Conservation (phyloP, 345 rosid genomes). For the Arabis hirsuta region DNA sequence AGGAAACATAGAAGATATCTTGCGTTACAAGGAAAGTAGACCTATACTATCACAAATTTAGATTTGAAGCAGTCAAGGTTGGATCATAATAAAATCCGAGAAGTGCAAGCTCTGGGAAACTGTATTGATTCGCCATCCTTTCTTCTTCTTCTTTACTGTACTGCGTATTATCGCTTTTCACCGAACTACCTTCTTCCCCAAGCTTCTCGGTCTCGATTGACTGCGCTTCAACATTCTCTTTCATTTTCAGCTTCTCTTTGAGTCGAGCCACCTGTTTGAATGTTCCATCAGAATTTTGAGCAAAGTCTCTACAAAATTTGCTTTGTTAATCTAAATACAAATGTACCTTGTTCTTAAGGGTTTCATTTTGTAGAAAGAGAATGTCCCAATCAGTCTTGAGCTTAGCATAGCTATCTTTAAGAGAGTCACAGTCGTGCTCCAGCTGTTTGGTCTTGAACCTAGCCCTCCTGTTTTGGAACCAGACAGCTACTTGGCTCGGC, state of each 20-base stretch:
- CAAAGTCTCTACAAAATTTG: neutral
- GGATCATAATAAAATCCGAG: slow-evolving; percentile 41
- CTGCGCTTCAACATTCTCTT: slow-evolving; percentile 36
- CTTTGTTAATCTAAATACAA: neutral
- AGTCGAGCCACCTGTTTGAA: slow-evolving; percentile 55
- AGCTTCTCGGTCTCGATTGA: slow-evolving; percentile 18
- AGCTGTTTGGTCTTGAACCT: slow-evolving; percentile 74
- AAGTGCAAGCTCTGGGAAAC: slow-evolving; percentile 41
- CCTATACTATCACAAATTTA: slow-evolving; percentile 15
- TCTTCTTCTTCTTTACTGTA: slow-evolving; percentile 27
- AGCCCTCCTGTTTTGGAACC: slow-evolving; percentile 88
- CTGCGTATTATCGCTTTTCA: slow-evolving; percentile 19
- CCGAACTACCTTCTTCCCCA: slow-evolving; percentile 31
- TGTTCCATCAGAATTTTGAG: slow-evolving; percentile 3
- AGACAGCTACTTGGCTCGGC: slow-evolving; percentile 80
- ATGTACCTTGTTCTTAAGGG: slow-evolving; percentile 61
- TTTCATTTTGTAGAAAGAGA: slow-evolving; percentile 54
- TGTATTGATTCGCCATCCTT: slow-evolving; percentile 20
- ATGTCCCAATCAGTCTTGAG: slow-evolving; percentile 64
- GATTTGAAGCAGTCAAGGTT: slow-evolving; percentile 27
- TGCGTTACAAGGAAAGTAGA: slow-evolving; percentile 14
- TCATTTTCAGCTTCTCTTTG: slow-evolving; percentile 49
- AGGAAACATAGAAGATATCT: slow-evolving; percentile 16
- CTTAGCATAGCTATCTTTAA: slow-evolving; percentile 56
- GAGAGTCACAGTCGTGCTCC: slow-evolving; percentile 57